A percentile compares a stretch with the other conserved stretches of the same genome.
phyloP scores from a whole-genome alignment of 495 filamentous ascomycete species.

The Annulohypoxylon moriforme region DNA sequence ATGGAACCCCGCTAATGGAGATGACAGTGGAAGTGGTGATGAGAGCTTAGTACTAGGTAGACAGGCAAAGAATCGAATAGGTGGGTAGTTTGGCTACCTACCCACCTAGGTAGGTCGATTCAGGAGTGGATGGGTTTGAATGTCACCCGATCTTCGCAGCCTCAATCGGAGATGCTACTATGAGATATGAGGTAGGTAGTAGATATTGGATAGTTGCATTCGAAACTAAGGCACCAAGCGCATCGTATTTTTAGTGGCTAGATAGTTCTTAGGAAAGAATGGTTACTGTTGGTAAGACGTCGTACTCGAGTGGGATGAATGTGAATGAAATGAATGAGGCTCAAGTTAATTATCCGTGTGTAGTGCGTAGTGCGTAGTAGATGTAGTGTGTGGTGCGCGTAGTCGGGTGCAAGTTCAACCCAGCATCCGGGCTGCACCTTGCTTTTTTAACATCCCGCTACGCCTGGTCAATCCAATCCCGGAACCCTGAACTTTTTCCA shows the following conservation, averaged over 20 bases:
- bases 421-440: slow-evolving; percentile 24
- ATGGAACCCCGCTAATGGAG: not conserved
- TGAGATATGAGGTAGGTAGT: too few species aligned
- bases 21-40: not conserved
- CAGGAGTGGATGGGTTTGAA: too few species aligned
- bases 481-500: not conserved
- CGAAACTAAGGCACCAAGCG: not conserved
- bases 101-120: too few species aligned
- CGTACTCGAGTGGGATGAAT: too few species aligned
- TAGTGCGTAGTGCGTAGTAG: not conserved
- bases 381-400: not conserved
- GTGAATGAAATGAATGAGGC: slow-evolving; percentile 23
- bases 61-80: not conserved
- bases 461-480: not conserved
- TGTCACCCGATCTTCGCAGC: not conserved
- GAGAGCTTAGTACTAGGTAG: not conserved
- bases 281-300: too few species aligned
- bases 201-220: not conserved
- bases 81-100: too few species aligned
- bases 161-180: too few species aligned
- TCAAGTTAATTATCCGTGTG: slow-evolving; percentile 20
- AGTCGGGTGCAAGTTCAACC: slow-evolving; percentile 9
- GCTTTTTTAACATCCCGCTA: slow-evolving; percentile 19
- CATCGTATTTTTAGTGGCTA: not conserved
- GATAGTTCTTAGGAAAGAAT: not conserved